Conservation (phyloP, 768 basidiomycete genomes). For the Harrya chromipes region DNA sequence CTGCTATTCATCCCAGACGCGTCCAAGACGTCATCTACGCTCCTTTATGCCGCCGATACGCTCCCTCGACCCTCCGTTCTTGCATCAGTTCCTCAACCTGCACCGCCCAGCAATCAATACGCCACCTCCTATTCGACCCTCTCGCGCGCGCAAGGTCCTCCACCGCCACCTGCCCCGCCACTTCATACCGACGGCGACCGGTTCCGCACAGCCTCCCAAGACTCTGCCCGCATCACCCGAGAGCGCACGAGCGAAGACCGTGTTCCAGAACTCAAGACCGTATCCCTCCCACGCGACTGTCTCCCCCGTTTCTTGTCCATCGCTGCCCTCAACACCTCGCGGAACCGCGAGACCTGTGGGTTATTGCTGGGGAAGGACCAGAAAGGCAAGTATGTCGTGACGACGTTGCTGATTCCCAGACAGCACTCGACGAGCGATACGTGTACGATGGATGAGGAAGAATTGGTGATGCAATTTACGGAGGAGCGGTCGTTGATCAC, state of each 20-base stretch:
- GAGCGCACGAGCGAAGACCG: conserved; percentile 31
- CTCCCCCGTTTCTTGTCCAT: conserved; percentile 75
- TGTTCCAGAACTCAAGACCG: conserved; percentile 51
- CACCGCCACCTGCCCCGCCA: conserved; percentile 21
- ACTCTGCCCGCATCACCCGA: conserved; percentile 33
- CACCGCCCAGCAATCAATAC: conserved; percentile 15
- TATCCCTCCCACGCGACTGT: conserved; percentile 68
- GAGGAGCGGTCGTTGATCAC: conserved; percentile 79
- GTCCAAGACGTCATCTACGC: conserved; percentile 20
- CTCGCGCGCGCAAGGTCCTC: conserved; percentile 27
- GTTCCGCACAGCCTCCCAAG: conserved; percentile 34
- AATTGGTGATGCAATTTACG: conserved; percentile 81
- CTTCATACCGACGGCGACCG: conserved; percentile 26
- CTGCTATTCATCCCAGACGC: conserved; percentile 43
- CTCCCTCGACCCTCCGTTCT: conserved; percentile 36
- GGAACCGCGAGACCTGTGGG: conserved; percentile 86
- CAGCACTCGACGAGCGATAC: conserved; percentile 88
- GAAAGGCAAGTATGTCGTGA: conserved; percentile 65
- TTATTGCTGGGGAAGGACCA: conserved; percentile 69
- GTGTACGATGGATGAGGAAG: conserved; percentile 91
- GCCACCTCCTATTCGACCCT: conserved; percentile 23
- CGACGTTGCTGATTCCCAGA: conserved; percentile 82
- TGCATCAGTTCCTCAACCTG: conserved; percentile 6
- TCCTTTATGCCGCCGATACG: conserved; percentile 32
- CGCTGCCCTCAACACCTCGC: conserved; percentile 72